Conservation (phyloP, 1,284 basidiomycete genomes). For the Malassezia cuniculi region DNA sequence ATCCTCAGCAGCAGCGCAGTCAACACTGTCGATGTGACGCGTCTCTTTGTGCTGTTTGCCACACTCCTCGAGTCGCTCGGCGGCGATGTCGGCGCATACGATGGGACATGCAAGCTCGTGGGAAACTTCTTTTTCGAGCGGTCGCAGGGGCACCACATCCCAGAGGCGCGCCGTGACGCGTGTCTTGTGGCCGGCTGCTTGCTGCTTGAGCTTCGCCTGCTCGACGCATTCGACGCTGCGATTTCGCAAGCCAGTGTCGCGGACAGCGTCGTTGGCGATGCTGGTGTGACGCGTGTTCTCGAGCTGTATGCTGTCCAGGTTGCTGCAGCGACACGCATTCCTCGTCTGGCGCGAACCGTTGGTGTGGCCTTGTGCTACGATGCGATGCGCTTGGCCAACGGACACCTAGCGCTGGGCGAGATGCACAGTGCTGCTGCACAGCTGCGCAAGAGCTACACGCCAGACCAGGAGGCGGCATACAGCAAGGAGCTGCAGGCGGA, state of each 20-base stretch:
- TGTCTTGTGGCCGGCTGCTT: conserved; percentile 1
- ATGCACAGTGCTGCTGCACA: neutral
- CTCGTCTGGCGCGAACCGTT: conserved; percentile 3
- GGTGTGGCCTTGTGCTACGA: conserved; percentile 10
- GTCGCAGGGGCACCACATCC: conserved; percentile 28
- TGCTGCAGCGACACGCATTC: conserved; percentile 17
- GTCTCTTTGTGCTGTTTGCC: conserved; percentile 22
- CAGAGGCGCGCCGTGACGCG: conserved; percentile 4
- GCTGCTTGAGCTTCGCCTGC: conserved; percentile 12
- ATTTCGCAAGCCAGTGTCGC: conserved; percentile 8
- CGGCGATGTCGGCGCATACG: conserved; percentile 15
- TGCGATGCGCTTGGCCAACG: conserved; percentile 6
- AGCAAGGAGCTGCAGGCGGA: neutral
- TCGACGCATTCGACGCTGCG: conserved; percentile 17
- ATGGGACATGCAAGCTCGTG: conserved; percentile 28
- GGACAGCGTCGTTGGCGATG: conserved; percentile 17
- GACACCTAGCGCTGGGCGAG: neutral
- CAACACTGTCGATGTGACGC: neutral
- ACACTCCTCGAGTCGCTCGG: conserved; percentile 25
- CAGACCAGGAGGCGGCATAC: neutral
- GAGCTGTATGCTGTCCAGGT: conserved; percentile 31
- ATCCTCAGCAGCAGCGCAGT: no score
- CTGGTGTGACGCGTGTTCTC: conserved; percentile 20
- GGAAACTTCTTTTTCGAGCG: conserved; percentile 36
- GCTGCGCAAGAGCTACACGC: neutral